These are phyloP conservation scores for Phytophthora capsici DNA, from an alignment of 352 stramenopile species.

Conservation along the genomic window DNA sequence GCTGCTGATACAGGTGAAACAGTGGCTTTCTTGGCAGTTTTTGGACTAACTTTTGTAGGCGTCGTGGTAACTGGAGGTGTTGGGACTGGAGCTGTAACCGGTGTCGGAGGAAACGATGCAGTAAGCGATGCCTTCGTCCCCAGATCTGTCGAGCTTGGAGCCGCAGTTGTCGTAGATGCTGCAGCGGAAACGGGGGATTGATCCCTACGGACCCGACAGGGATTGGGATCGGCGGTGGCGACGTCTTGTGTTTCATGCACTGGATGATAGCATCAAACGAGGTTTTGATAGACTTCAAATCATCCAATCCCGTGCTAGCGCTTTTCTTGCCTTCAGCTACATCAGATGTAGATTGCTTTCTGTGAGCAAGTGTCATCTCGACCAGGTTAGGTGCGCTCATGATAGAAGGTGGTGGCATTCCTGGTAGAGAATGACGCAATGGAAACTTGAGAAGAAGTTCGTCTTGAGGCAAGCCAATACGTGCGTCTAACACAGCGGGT, in stretches of 20 bases:
- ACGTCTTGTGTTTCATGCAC: conserved; percentile 86
- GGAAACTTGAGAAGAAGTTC: conserved; percentile 71
- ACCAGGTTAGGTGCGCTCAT: conserved; percentile 52
- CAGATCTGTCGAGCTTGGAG: conserved; percentile 28
- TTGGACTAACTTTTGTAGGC: conserved; percentile 27
- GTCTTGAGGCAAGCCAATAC: conserved; percentile 60
- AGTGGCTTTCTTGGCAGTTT: conserved; percentile 30
- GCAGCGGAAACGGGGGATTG: conserved; percentile 8
- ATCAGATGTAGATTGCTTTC: conserved; percentile 35
- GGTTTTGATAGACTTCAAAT: conserved; percentile 79
- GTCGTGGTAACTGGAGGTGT: conserved; percentile 12
- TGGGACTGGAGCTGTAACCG: conserved; percentile 4
- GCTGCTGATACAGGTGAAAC: conserved; percentile 12
- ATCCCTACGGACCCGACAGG: conserved; percentile 21
- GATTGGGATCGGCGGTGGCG: conserved; percentile 77
- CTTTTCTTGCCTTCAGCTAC: conserved; percentile 23
- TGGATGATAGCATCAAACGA: conserved; percentile 88
- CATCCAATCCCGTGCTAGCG: conserved; percentile 40
- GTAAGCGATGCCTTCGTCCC: conserved; percentile 43
- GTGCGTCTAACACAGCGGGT: conserved; percentile 55
- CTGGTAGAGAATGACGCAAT: conserved; percentile 54
- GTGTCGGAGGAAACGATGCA: conserved; percentile 26
- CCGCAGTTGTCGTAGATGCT: not conserved
- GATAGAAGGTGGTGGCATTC: conserved; percentile 72
- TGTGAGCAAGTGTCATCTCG: conserved; percentile 60